Conservation (phyloP, 768 basidiomycete species). For the Mycena latifolia region DNA sequence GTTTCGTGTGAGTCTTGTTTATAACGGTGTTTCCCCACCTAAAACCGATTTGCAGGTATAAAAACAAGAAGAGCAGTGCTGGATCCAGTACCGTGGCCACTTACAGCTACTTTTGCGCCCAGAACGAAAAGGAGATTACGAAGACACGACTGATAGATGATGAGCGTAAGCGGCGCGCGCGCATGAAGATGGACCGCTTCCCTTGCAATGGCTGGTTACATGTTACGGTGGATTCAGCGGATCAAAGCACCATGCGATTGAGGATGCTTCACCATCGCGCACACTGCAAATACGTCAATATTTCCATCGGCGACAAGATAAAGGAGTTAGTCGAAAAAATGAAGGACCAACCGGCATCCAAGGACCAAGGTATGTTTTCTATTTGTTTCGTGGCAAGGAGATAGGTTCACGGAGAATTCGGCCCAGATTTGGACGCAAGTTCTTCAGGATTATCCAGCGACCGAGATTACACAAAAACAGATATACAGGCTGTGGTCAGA, state of each 20-base stretch:
- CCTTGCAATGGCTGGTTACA: constrained; percentile 28
- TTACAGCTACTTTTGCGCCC: neutral
- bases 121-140: neutral
- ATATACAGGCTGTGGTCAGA: neutral
- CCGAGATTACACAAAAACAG: constrained; percentile 3
- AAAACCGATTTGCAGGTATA: neutral
- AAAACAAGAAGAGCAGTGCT: neutral
- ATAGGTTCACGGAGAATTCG: neutral
- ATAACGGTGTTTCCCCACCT: too few species aligned
- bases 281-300: constrained; percentile 4
- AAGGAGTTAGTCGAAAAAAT: neutral
- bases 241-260: neutral
- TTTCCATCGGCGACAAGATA: neutral
- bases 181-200: too few species aligned
- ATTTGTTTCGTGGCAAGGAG: too few species aligned
- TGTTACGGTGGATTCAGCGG: constrained; percentile 14
- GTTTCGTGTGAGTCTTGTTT: neutral
- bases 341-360: neutral
- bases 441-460: neutral
- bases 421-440: constrained; percentile 3
- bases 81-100: too few species aligned
- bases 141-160: neutral
- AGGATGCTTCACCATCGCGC: neutral
- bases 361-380: neutral
- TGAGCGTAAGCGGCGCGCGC: constrained; percentile 22